Percentiles rank a stretch among this genome's conserved stretches.
Evolutionary conservation across 2,329 filamentous ascomycete species (phyloP).

Genomic region (Penicillium sp.): DNA sequence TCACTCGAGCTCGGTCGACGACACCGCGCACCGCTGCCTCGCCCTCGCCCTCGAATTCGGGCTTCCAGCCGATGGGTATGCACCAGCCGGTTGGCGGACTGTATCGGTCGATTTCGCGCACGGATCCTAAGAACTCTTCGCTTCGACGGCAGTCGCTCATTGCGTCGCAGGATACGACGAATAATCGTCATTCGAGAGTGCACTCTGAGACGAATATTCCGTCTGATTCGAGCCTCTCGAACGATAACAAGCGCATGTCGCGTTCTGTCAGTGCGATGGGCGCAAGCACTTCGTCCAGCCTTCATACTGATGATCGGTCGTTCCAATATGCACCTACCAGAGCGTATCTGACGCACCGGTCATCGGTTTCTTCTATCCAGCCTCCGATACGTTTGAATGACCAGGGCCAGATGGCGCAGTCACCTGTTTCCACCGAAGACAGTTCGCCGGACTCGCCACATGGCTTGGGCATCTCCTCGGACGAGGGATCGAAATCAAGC

Average conservation of each 20-base stretch:
- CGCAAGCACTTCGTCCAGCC: constrained; percentile 34
- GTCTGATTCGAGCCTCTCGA: constrained; percentile 33
- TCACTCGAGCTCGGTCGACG: constrained; percentile 73
- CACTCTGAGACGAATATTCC: constrained; percentile 61
- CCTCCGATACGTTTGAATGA: constrained; percentile 8
- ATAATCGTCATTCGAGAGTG: constrained; percentile 58
- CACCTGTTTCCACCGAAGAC: constrained; percentile 17
- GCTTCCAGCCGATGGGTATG: constrained; percentile 30
- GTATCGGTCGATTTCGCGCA: constrained; percentile 44
- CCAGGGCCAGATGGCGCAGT: constrained; percentile 8
- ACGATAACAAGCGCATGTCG: constrained; percentile 48
- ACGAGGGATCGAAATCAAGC: constrained; percentile 28
- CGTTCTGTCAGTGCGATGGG: constrained; percentile 63
- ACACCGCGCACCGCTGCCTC: constrained; percentile 58
- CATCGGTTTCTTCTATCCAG: constrained; percentile 44
- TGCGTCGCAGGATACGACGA: constrained; percentile 36
- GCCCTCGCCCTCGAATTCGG: constrained; percentile 31
- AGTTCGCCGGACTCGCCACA: constrained; percentile 24
- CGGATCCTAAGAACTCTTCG: constrained; percentile 47
- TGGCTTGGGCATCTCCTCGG: constrained; percentile 32
- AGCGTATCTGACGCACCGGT: constrained; percentile 34
- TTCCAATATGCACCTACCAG: constrained; percentile 35
- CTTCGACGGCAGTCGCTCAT: constrained; percentile 43
- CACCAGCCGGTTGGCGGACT: constrained; percentile 42
- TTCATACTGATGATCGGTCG: constrained; percentile 35